Conservation (phyloP, 768 basidiomycete genomes). For the Dendrothele bispora region DNA sequence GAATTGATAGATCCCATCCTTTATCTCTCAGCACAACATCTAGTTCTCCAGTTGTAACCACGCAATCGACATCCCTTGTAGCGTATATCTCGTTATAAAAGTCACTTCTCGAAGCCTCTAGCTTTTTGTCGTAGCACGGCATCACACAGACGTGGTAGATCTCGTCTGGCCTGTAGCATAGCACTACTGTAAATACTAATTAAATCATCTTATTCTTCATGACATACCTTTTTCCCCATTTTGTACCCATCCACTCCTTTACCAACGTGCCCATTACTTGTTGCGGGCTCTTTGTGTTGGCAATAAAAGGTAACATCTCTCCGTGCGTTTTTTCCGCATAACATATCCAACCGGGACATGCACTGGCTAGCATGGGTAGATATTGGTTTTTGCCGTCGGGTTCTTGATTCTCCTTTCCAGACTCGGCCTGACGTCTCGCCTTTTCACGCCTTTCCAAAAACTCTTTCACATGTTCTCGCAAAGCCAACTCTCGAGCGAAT, state of each 20-base stretch:
- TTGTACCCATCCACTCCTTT: conserved; percentile 79
- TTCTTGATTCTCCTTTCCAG: conserved; percentile 18
- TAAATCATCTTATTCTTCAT: background rate
- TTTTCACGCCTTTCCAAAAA: conserved; percentile 68
- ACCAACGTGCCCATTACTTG: conserved; percentile 93
- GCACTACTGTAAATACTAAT: background rate
- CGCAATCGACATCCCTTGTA: conserved; percentile 94
- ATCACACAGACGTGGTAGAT: conserved; percentile 97
- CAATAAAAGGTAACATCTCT: conserved; percentile 91
- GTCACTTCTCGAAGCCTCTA: conserved; percentile 93
- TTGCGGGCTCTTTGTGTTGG: conserved; percentile 88
- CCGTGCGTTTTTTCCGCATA: conserved; percentile 97
- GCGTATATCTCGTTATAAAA: conserved; percentile 83
- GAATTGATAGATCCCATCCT: conserved; percentile 68
- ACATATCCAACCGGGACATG: conserved; percentile 99
- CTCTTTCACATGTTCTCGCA: conserved; percentile 80
- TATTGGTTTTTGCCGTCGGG: conserved; percentile 20
- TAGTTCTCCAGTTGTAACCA: conserved; percentile 94
- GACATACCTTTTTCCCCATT: conserved; percentile 70
- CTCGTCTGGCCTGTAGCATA: conserved; percentile 77
- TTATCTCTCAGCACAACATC: conserved; percentile 82
- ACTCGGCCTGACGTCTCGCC: conserved; percentile 11
- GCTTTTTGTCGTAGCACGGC: conserved; percentile 99
- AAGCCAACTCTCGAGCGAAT: conserved; percentile 84
- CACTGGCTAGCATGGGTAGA: conserved; percentile 91